Base-by-base conservation (phyloP, 345 rosid species). In the Geranium brycei region DNA sequence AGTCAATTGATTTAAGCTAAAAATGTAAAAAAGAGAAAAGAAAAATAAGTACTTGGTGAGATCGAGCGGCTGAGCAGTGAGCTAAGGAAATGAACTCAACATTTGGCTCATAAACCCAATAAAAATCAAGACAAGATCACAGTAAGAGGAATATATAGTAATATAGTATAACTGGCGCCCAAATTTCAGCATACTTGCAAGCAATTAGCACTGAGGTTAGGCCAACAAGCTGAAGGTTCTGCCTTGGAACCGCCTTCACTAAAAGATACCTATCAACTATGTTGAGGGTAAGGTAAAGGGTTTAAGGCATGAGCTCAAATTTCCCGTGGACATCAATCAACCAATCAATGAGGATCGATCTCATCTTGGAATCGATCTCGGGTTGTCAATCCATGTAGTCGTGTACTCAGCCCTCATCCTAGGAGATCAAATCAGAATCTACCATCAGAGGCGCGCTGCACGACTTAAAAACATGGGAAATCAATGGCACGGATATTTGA, bases 101-200 rank as follows among this genome's bases (percentile, higher is more conserved):
- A n/a, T n/a, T n/a, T n/a, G n/a, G n/a, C n/a, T n/a, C n/a, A n/a
- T n/a, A n/a, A n/a, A n/a, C n/a, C n/a, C n/a, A n/a, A n/a, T n/a
- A n/a, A n/a, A n/a, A n/a, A n/a, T n/a, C n/a, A n/a, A n/a, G n/a
- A n/a, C n/a, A n/a, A n/a, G n/a, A n/a, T n/a, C n/a, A n/a, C n/a
- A n/a, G n/a, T n/a, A n/a, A n/a, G n/a, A n/a, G n/a, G n/a, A n/a
- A n/a, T n/a, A n/a, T n/a, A n/a, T n/a, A n/a, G n/a, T n/a, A n/a
- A n/a, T n/a, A n/a, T n/a, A n/a, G n/a, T n/a, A n/a, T n/a, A n/a
- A n/a, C 93, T 86, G 95, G 97, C 14, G 97, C 88, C 98, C 96
- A 89, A 66, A 89, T 86, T 77, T 89, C 98, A 74, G 89, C 98
- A 59, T 92, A 92, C 71, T 92, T 92, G 78, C 92, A 89, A 28